Conservation (phyloP, 495 filamentous ascomycete species). For the Aspergillus nanangensis region DNA sequence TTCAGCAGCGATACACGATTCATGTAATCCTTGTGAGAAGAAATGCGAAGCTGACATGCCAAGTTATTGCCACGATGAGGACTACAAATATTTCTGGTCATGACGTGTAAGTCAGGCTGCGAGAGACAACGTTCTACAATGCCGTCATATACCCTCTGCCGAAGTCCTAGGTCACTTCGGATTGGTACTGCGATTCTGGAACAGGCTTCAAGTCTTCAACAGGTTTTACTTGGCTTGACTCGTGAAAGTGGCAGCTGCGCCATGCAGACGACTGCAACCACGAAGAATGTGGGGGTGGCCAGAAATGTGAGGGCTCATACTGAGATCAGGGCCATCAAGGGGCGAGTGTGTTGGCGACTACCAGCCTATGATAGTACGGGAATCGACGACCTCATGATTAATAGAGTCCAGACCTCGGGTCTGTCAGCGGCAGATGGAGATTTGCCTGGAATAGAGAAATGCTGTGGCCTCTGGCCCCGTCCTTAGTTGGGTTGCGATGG, state of each 20-base stretch:
- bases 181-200: not conserved
- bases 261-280: conserved; percentile 5
- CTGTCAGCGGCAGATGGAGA: not conserved
- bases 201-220: not conserved
- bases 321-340: not conserved
- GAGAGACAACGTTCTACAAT: conserved; percentile 1
- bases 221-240: not conserved
- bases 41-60: not conserved
- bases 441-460: not conserved
- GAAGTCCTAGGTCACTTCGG: conserved; percentile 1
- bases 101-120: not conserved
- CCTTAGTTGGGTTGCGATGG: conserved; percentile 3
- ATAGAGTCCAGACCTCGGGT: not conserved
- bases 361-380: not conserved
- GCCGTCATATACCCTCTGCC: conserved; percentile 15
- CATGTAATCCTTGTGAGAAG: not conserved
- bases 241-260: not conserved
- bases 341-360: not conserved
- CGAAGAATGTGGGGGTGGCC: conserved; percentile 15
- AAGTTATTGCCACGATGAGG: not conserved
- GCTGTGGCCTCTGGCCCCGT: not conserved
- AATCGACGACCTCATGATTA: not conserved
- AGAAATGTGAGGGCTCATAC: conserved; percentile 7
- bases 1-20: not conserved
- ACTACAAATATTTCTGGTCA: not conserved